These are phyloP conservation scores for Diaporthe citriasiana DNA, from an alignment of 2,329 filamentous ascomycete genomes.

Conservation along the genomic window DNA sequence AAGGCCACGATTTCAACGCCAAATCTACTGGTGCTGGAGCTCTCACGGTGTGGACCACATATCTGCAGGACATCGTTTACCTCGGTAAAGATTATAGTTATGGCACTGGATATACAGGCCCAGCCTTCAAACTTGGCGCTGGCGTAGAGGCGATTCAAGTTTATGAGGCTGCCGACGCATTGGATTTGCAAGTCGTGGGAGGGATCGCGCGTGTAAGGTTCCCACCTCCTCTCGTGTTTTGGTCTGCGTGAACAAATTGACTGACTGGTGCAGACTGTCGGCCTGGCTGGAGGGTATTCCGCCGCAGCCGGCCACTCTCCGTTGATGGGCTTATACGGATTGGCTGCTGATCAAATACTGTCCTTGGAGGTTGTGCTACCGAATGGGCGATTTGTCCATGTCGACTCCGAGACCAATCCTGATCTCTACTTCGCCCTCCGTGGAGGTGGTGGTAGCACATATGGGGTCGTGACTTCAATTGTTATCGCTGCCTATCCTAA, in stretches of 20 bases:
- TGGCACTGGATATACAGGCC: slow-evolving; percentile 47
- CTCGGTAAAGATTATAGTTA: slow-evolving; percentile 35
- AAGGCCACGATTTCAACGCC: slow-evolving; percentile 65
- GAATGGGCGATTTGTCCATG: slow-evolving; percentile 59
- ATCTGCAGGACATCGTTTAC: slow-evolving; percentile 48
- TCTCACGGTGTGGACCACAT: slow-evolving; percentile 53
- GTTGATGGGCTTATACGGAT: slow-evolving; percentile 63
- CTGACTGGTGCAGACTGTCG: slow-evolving; percentile 57
- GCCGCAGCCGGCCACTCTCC: slow-evolving; percentile 69
- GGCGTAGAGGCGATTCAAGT: slow-evolving; percentile 66
- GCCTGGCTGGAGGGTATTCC: slow-evolving; percentile 62
- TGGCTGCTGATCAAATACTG: slow-evolving; percentile 65
- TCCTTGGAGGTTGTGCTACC: slow-evolving; percentile 63
- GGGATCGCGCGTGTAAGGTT: slow-evolving; percentile 59
- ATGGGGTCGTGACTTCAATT: slow-evolving; percentile 54
- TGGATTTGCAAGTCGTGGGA: slow-evolving; percentile 64
- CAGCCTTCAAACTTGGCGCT: slow-evolving; percentile 66
- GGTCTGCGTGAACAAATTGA: neutral
- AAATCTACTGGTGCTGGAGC: slow-evolving; percentile 56
- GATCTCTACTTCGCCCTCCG: slow-evolving; percentile 66
- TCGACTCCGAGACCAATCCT: slow-evolving; percentile 54
- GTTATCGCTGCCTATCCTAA: slow-evolving; percentile 46
- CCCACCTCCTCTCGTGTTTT: rapidly evolving
- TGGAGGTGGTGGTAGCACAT: slow-evolving; percentile 60
- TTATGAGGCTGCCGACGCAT: slow-evolving; percentile 63